Evolutionary conservation across 768 basidiomycete species (phyloP), one percentile per base, ranked within the genome.

Genomic region (Sporobolomyces roseus): DNA sequence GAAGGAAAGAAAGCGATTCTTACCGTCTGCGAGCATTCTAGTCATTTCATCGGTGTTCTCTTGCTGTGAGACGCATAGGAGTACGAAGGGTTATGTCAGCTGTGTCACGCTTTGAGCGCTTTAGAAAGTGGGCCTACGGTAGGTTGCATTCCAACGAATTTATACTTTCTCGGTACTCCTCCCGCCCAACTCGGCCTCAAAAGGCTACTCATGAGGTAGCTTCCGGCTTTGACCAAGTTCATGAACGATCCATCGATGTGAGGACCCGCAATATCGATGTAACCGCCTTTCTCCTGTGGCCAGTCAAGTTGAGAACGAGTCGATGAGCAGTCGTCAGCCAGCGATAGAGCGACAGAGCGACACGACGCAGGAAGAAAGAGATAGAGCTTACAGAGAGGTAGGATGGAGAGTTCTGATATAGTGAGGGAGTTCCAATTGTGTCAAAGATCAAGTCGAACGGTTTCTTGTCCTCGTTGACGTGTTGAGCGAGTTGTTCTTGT

Each of bases 401-500:
- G 6, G 80, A 77, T n/a, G 79, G 79, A 51, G 82, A 84, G 54
- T 80, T 65, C 4, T 79, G 78, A 74, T 83, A 89, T 14, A 89
- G 36, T 9, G 32, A 50, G 13, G 41, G 17, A n/a, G 48, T 43
- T 5, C 66, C 66, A 21, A 59, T 43, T 1, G 85, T 83, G 66
- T 89, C 88, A 46, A 86, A 78, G 36, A 90, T 79, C 50, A 84
- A 79, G 51, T 87, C 80, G 71, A 83, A 88, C 67, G 51, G 56
- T 35, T 61, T 53, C 62, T 82, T 51, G 50, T 46, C 52, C 4
- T 46, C 43, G 2, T 3, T 19, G 35, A 72, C 61, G n/a, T 59
- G 50, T 2, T 52, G 33, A 21, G 33, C 5, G 50, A 72, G n/a
- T n/a, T n/a, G n/a, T n/a, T n/a, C n/a, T n/a, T n/a, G n/a, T n/a